Evolutionary conservation across 352 stramenopile genomes (phyloP), one percentile per base, ranked within the genome.

Genomic region (Globisporangium viniferum): DNA sequence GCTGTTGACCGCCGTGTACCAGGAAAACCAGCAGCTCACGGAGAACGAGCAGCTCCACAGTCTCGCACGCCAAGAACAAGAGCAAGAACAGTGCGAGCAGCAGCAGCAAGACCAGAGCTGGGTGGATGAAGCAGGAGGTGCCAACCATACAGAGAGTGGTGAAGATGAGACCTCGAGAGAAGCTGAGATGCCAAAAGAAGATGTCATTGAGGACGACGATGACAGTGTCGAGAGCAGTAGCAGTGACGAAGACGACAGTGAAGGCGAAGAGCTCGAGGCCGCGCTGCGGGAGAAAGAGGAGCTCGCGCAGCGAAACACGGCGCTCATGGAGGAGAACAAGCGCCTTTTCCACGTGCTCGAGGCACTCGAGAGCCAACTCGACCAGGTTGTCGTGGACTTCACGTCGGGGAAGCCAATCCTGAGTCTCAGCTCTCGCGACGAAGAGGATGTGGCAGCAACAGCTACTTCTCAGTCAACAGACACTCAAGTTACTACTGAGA

Each of bases 311-410:
- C 65, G 68, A n/a, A 83, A 80, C 44, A 66, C 74, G 27, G 66
- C 73, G 3, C 65, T 89, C 20, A 55, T 71, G 2, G 82, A 88
- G 59, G 82, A 88, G 58, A 90, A 89, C 67, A 74, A 74, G 58
- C 72, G 73, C 0, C 46, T 90, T 48, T 81, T 83, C 54, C 68
- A 74, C n/a, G 77, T 85, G 5, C 55, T 89, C 5, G 78, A 81
- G 67, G 54, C 69, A 0, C 75, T 86, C 12, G 80, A 88, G 51
- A 76, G 66, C 15, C 80, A 86, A 60, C 66, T 88, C 0, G 72
- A 86, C 35, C 75, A 88, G 41, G 73, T 90, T 27, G 59, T 59
- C 4, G 74, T 89, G 24, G 75, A 86, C 22, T 75, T 78, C 5
- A 70, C 73, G 2, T 78, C 70, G 3, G 78, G 76, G n/a, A 71